phyloP scores from a whole-genome alignment of 2,329 filamentous ascomycete species.

The Alternaria arborescens region DNA sequence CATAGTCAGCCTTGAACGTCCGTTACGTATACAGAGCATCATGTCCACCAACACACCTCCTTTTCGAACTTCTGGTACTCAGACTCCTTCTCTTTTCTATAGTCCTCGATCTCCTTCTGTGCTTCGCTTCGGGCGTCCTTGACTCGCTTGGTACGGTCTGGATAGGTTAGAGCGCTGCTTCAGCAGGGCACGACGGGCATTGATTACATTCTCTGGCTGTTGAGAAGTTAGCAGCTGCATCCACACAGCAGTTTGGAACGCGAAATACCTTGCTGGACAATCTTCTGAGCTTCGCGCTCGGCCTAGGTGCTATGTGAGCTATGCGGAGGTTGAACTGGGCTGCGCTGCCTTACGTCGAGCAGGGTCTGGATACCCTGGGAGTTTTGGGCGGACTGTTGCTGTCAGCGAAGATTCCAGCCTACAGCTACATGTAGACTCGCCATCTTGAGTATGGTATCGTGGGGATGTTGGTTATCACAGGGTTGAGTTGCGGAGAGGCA shows the following conservation, averaged over 20 bases:
- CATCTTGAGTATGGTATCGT: slow-evolving; percentile 35
- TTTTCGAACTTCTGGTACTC: slow-evolving; percentile 96
- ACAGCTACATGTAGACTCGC: slow-evolving; percentile 18
- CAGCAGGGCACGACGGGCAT: slow-evolving; percentile 10
- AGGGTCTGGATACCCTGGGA: slow-evolving; percentile 98
- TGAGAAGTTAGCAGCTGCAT: slow-evolving; percentile 22
- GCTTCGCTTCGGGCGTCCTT: slow-evolving; percentile 96
- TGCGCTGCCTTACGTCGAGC: slow-evolving; percentile 79
- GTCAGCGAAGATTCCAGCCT: slow-evolving; percentile 29
- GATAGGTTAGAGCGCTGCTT: slow-evolving; percentile 30
- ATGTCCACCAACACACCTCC: slow-evolving; percentile 60
- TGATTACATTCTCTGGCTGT: slow-evolving; percentile 84
- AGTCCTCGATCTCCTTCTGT: slow-evolving; percentile 96
- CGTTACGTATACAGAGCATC: background rate
- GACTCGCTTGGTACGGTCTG: slow-evolving; percentile 94
- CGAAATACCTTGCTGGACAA: slow-evolving; percentile 88
- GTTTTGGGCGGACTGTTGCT: slow-evolving; percentile 88
- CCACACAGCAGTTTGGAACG: background rate
- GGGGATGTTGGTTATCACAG: slow-evolving; percentile 30
- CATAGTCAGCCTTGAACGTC: slow-evolving; percentile 25
- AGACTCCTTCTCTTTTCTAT: slow-evolving; percentile 86
- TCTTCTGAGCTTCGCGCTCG: slow-evolving; percentile 98
- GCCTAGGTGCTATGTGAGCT: slow-evolving; percentile 69
- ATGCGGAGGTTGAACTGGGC: slow-evolving; percentile 31
- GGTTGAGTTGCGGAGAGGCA: slow-evolving; percentile 31